Evolutionary conservation across 1,284 basidiomycete species (phyloP).

Genomic region (Prillingera fragicola): DNA sequence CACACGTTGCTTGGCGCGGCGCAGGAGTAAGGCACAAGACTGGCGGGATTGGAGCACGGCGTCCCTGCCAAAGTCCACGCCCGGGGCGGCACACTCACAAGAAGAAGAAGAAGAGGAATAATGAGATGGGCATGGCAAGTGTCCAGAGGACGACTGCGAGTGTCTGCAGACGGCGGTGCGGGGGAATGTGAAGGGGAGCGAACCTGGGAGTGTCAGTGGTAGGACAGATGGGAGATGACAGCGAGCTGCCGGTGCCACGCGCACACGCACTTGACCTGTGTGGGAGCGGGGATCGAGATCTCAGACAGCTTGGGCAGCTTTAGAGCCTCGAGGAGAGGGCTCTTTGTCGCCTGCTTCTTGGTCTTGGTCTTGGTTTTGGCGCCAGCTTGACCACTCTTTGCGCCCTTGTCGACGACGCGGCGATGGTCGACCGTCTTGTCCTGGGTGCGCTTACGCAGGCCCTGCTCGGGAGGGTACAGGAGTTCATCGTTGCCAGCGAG

Average conservation of each 20-base stretch:
- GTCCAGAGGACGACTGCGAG: constrained; percentile 83
- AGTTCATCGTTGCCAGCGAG: background rate
- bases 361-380: background rate
- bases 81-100: constrained; percentile 56
- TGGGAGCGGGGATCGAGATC: constrained; percentile 20
- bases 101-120: constrained; percentile 67
- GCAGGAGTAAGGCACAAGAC: too few relatives aligned
- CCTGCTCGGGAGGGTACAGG: background rate
- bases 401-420: background rate
- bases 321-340: constrained; percentile 18
- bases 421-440: background rate
- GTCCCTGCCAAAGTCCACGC: constrained; percentile 7
- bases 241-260: too few relatives aligned
- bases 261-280: constrained; percentile 28
- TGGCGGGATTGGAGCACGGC: background rate
- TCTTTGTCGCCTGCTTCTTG: constrained; percentile 6
- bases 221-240: background rate
- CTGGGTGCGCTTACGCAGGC: too few relatives aligned
- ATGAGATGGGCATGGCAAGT: constrained; percentile 64
- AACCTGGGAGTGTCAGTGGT: constrained; percentile 37
- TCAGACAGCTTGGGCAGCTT: constrained; percentile 24
- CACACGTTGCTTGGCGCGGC: background rate
- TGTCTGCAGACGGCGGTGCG: constrained; percentile 67
- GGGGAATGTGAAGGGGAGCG: constrained; percentile 46
- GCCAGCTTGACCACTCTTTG: too few relatives aligned